Evolutionary conservation across 345 rosid genomes (phyloP).

Genomic region (Cardiospermum halicacabum): DNA sequence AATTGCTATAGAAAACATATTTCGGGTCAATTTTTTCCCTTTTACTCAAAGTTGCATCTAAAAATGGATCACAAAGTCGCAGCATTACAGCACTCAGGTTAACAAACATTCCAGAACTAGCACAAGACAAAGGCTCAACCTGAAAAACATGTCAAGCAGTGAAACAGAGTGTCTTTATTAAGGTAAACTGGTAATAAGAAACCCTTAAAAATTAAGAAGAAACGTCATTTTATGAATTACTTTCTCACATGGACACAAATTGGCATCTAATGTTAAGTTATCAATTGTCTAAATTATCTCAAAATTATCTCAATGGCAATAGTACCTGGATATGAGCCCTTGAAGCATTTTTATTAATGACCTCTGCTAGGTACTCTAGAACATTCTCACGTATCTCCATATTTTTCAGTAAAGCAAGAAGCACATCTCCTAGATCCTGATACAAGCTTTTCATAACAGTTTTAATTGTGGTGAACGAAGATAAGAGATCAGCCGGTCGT

Average conservation of each 20-base stretch:
- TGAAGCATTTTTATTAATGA: constrained; percentile 82
- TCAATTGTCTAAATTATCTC: not conserved
- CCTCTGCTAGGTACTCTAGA: constrained; percentile 92
- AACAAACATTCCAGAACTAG: constrained; percentile 98
- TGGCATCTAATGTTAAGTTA: not conserved
- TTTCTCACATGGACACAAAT: not conserved
- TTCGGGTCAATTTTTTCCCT: constrained; percentile 85
- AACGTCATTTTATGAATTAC: not conserved
- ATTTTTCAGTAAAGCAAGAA: constrained; percentile 64
- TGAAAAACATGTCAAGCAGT: constrained; percentile 31
- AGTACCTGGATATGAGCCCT: constrained; percentile 88
- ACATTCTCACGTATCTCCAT: constrained; percentile 76
- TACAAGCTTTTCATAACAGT: constrained; percentile 68
- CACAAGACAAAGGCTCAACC: constrained; percentile 94
- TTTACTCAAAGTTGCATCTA: constrained; percentile 71
- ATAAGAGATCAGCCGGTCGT: constrained; percentile 70
- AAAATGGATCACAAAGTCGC: constrained; percentile 82
- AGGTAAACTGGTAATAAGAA: not conserved
- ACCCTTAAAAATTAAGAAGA: not conserved
- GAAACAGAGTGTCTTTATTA: not conserved
- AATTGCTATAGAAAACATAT: constrained; percentile 63
- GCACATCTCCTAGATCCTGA: constrained; percentile 63
- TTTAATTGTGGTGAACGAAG: constrained; percentile 86
- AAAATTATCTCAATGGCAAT: not conserved
- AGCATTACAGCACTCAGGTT: constrained; percentile 98